These are phyloP conservation scores for Fragilariopsis cylindrus DNA, from an alignment of 108 stramenopile genomes.

Conservation along the genomic window DNA sequence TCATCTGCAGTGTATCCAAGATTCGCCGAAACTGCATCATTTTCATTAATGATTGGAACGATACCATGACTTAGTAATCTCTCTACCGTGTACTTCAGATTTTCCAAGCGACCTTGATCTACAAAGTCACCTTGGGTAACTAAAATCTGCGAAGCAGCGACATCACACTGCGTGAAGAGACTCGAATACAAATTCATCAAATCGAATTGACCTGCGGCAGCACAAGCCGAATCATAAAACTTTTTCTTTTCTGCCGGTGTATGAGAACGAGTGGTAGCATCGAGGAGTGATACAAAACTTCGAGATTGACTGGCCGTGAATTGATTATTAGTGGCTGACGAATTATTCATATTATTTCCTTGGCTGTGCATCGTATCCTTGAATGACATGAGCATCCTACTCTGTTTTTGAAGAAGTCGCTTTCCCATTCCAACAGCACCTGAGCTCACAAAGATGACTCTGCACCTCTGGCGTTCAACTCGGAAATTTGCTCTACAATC, in stretches of 20 bases:
- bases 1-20: constrained; percentile 83
- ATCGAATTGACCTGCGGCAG: constrained; percentile 97
- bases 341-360: constrained; percentile 12
- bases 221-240: constrained; percentile 91
- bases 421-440: constrained; percentile 91
- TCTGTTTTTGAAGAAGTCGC: constrained; percentile 69
- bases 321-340: neutral
- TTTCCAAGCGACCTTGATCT: constrained; percentile 61
- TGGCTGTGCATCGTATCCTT: constrained; percentile 32
- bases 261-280: constrained; percentile 51
- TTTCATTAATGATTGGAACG: constrained; percentile 97
- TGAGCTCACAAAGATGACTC: constrained; percentile 82
- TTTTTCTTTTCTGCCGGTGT: constrained; percentile 69
- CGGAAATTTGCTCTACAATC: constrained; percentile 87
- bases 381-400: constrained; percentile 64
- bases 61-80: constrained; percentile 86
- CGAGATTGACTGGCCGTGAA: neutral
- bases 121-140: constrained; percentile 90
- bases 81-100: constrained; percentile 84
- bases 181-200: constrained; percentile 95
- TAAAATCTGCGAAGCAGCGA: constrained; percentile 87
- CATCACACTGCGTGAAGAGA: constrained; percentile 86
- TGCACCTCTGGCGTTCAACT: constrained; percentile 68
- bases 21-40: constrained; percentile 95
- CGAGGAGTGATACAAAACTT: constrained; percentile 53